Percentiles rank a stretch among this genome's conserved stretches.
Evolutionary conservation across 768 basidiomycete genomes (phyloP).

Genomic region (Lenzites betulinus): DNA sequence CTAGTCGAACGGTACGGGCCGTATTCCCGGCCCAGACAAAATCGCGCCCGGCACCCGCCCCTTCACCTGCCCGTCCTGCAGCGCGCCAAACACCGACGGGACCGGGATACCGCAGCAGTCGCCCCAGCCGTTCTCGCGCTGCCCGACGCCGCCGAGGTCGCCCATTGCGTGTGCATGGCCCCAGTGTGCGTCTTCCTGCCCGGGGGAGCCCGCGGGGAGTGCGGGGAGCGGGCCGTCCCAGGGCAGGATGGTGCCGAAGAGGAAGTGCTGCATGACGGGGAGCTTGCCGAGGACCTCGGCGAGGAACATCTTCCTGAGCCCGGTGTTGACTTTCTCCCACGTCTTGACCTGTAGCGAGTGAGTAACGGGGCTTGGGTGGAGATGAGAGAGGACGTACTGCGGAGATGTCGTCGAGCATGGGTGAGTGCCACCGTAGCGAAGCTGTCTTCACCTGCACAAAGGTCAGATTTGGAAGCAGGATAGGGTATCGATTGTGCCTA

Average conservation of each 20-base stretch:
- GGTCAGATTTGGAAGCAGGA: background rate
- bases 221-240: constrained; percentile 63
- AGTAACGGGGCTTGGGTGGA: background rate
- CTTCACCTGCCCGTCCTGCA: constrained; percentile 47
- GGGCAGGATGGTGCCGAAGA: constrained; percentile 81
- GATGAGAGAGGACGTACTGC: constrained; percentile 46
- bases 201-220: constrained; percentile 25
- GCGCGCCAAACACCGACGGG: constrained; percentile 81
- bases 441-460: constrained; percentile 84
- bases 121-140: constrained; percentile 70
- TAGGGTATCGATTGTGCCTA: constrained; percentile 37
- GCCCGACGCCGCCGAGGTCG: constrained; percentile 48
- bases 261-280: constrained; percentile 94
- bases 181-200: constrained; percentile 42
- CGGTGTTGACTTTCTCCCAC: constrained; percentile 95
- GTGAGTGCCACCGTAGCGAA: constrained; percentile 95
- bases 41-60: constrained; percentile 38
- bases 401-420: constrained; percentile 98
- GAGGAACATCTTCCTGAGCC: constrained; percentile 98
- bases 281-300: constrained; percentile 95
- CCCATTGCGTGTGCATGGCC: constrained; percentile 51
- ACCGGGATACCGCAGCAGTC: constrained; percentile 92
- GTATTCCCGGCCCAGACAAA: constrained; percentile 62
- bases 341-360: constrained; percentile 60
- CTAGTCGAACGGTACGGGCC: constrained; percentile 81